Evolutionary conservation across 306 rosid species (phyloP).

Genomic region (Acmispon strigosus): DNA sequence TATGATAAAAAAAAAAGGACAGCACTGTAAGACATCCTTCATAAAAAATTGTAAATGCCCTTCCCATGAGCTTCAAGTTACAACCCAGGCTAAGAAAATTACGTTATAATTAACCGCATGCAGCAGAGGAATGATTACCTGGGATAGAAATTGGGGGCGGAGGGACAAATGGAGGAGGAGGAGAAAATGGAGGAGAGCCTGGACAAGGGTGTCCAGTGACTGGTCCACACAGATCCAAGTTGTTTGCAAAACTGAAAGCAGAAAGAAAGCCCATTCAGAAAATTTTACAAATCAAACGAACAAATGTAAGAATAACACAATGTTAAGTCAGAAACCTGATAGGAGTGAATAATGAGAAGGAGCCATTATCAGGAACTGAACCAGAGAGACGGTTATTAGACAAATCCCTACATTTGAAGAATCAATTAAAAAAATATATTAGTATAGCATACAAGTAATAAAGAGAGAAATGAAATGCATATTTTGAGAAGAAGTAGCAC

Average conservation of each 20-base stretch:
- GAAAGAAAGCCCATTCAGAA: conserved; percentile 14
- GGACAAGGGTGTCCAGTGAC: conserved; percentile 98
- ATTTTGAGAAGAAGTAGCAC: conserved; percentile 33
- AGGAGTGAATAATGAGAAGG: conserved; percentile 96
- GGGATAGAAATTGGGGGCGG: conserved; percentile 82
- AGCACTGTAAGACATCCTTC: neutral
- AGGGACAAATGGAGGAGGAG: conserved; percentile 98
- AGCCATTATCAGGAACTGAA: conserved; percentile 92
- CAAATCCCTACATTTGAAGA: conserved; percentile 62
- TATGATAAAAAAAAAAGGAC: neutral
- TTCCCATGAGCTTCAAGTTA: neutral
- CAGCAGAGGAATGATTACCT: conserved; percentile 45
- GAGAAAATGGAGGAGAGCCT: conserved; percentile 98
- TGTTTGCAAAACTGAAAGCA: conserved; percentile 88
- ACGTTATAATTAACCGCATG: neutral
- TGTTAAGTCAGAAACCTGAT: conserved; percentile 54
- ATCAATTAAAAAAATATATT: neutral
- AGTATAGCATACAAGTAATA: neutral
- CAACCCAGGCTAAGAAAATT: neutral
- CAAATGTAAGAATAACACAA: conserved; percentile 2
- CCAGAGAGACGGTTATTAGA: conserved; percentile 90
- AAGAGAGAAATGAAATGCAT: neutral
- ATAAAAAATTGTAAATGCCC: neutral
- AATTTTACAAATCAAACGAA: neutral
- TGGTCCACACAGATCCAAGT: conserved; percentile 91